These are phyloP conservation scores for Nothomitra cinnamomea DNA, from an alignment of 2,329 filamentous ascomycete genomes.

Conservation along the genomic window DNA sequence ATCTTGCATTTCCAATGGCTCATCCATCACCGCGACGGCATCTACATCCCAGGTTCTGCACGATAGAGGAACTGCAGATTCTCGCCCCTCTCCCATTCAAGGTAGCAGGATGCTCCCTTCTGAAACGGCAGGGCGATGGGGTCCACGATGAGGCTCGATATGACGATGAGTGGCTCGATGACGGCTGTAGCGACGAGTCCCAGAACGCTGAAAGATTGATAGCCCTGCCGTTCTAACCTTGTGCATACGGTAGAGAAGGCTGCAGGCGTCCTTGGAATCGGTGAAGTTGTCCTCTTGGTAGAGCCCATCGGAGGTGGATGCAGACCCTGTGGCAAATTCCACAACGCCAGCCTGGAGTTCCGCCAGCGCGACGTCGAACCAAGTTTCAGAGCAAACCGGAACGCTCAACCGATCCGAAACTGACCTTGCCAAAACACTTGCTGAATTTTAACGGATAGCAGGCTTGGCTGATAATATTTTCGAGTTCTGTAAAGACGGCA, in stretches of 20 bases:
- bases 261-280: background rate
- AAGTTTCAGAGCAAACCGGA: no score
- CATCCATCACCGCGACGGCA: no score
- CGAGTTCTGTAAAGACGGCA: no score
- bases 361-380: background rate
- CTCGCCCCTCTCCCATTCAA: background rate
- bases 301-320: background rate
- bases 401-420: no score
- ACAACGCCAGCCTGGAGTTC: background rate
- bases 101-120: background rate
- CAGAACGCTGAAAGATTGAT: conserved; percentile 2
- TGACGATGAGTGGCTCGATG: background rate
- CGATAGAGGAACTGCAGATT: background rate
- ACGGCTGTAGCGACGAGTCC: background rate
- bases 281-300: background rate
- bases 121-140: background rate
- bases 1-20: no score
- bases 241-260: background rate
- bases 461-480: no score
- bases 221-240: background rate
- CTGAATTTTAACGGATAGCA: no score
- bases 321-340: background rate
- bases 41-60: no score
- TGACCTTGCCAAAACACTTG: no score
- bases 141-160: background rate